Conservation (phyloP, 2,329 filamentous ascomycete genomes). For the Pseudopyrenochaeta lycopersici region DNA sequence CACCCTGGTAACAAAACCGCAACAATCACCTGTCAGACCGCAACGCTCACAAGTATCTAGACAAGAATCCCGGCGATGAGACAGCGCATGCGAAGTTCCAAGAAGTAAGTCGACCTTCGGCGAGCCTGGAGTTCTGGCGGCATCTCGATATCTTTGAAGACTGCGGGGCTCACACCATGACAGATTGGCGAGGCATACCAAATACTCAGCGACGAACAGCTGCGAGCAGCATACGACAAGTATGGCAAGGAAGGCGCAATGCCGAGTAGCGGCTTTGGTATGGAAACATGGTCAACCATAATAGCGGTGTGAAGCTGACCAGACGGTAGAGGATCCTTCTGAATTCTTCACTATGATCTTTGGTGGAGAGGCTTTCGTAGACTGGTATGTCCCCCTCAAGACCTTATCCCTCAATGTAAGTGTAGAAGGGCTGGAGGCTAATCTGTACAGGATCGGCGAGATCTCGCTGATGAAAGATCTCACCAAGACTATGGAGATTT, state of each 20-base stretch:
- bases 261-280: slow-evolving; percentile 87
- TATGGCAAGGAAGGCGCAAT: slow-evolving; percentile 95
- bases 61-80: slow-evolving; percentile 98
- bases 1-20: slow-evolving; percentile 72
- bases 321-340: slow-evolving; percentile 76
- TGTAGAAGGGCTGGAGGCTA: slow-evolving; percentile 5
- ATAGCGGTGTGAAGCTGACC: slow-evolving; percentile 29
- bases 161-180: slow-evolving; percentile 32
- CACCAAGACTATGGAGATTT: slow-evolving; percentile 98
- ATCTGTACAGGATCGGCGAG: slow-evolving; percentile 77
- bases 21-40: slow-evolving; percentile 24
- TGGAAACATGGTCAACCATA: slow-evolving; percentile 19
- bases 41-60: slow-evolving; percentile 55
- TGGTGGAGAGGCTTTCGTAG: slow-evolving; percentile 91
- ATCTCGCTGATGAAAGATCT: slow-evolving; percentile 99
- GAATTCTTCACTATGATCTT: slow-evolving; percentile 99
- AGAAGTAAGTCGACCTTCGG: slow-evolving; percentile 63
- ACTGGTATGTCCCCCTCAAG: slow-evolving; percentile 65
- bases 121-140: slow-evolving; percentile 4
- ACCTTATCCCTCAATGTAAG: neutral
- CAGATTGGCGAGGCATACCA: slow-evolving; percentile 76
- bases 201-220: slow-evolving; percentile 85
- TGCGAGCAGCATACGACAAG: slow-evolving; percentile 94
- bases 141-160: slow-evolving; percentile 7
- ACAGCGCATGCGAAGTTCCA: slow-evolving; percentile 95